Conservation (phyloP, 2,329 filamentous ascomycete species). For the Aspergillus hiratsukae region DNA sequence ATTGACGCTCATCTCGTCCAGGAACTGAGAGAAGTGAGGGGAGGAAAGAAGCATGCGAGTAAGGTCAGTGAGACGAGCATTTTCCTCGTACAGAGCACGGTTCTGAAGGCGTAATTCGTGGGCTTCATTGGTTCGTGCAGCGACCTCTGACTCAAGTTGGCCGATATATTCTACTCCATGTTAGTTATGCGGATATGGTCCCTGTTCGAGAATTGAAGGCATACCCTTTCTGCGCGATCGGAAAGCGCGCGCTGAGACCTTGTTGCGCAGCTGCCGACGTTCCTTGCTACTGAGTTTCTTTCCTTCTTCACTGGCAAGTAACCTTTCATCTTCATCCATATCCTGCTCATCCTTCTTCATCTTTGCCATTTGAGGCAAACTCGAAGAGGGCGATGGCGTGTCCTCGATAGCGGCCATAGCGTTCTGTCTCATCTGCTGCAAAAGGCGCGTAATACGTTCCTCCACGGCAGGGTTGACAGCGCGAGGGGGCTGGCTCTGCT, state of each 20-base stretch:
- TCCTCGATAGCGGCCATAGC: slow-evolving; percentile 57
- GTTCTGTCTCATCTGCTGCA: slow-evolving; percentile 83
- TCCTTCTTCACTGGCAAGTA: slow-evolving; percentile 93
- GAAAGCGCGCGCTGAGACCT: slow-evolving; percentile 96
- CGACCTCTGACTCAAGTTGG: slow-evolving; percentile 87
- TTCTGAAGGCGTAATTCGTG: slow-evolving; percentile 78
- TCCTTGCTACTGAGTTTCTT: slow-evolving; percentile 99
- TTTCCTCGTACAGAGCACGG: slow-evolving; percentile 76
- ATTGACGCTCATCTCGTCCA: slow-evolving; percentile 65
- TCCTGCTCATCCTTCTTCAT: slow-evolving; percentile 93
- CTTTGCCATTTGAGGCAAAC: slow-evolving; percentile 64
- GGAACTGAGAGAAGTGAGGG: slow-evolving; percentile 74
- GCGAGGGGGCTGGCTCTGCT: slow-evolving; percentile 31
- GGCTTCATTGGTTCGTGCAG: slow-evolving; percentile 76
- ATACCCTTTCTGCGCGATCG: slow-evolving; percentile 96
- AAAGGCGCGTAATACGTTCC: slow-evolving; percentile 87
- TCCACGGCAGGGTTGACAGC: slow-evolving; percentile 68
- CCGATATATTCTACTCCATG: slow-evolving; percentile 77
- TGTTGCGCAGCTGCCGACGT: slow-evolving; percentile 94
- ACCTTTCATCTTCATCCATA: slow-evolving; percentile 95
- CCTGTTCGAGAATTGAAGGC: slow-evolving; percentile 16
- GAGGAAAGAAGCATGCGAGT: slow-evolving; percentile 79
- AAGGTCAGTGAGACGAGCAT: slow-evolving; percentile 70
- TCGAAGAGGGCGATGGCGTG: slow-evolving; percentile 29
- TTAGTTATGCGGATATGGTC: slow-evolving; percentile 44